phyloP scores from a whole-genome alignment of 1,284 basidiomycete genomes.

The Ustilago trichophora region DNA sequence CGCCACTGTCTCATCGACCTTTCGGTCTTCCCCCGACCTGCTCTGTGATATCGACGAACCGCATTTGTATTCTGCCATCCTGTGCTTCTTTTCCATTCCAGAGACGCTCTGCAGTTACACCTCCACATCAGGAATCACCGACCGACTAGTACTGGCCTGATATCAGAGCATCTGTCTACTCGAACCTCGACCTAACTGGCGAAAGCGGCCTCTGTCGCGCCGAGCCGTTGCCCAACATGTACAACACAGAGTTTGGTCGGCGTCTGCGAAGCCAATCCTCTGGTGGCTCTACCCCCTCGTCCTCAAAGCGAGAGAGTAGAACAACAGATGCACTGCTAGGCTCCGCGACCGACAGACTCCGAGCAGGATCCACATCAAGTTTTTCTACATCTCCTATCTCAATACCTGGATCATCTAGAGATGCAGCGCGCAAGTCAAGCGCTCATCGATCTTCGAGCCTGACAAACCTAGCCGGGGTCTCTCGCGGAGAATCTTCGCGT shows the following conservation, averaged over 20 bases:
- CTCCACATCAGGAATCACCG: no score
- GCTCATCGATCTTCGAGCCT: constrained; percentile 41
- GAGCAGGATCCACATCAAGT: constrained; percentile 15
- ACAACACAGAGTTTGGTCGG: constrained; percentile 59
- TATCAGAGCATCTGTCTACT: neutral
- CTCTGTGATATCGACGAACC: no score
- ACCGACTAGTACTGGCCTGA: no score
- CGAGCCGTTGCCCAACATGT: constrained; percentile 35
- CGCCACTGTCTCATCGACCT: no score
- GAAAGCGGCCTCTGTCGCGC: constrained; percentile 8
- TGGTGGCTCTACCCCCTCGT: constrained; percentile 36
- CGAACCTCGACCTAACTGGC: neutral
- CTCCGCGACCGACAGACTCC: constrained; percentile 26
- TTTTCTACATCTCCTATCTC: constrained; percentile 20
- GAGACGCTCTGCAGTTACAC: no score
- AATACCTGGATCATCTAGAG: constrained; percentile 29
- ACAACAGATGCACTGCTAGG: constrained; percentile 28
- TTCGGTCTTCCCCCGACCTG: no score
- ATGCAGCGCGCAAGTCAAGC: constrained; percentile 16
- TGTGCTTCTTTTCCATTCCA: no score
- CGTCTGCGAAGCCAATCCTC: constrained; percentile 53
- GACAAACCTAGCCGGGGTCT: constrained; percentile 21
- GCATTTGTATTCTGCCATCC: no score
- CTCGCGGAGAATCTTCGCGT: constrained; percentile 35
- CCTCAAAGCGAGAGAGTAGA: constrained; percentile 27